Evolutionary conservation across 768 basidiomycete genomes (phyloP), one percentile per base, ranked within the genome.

Genomic region (Pleurotus citrinopileatus): DNA sequence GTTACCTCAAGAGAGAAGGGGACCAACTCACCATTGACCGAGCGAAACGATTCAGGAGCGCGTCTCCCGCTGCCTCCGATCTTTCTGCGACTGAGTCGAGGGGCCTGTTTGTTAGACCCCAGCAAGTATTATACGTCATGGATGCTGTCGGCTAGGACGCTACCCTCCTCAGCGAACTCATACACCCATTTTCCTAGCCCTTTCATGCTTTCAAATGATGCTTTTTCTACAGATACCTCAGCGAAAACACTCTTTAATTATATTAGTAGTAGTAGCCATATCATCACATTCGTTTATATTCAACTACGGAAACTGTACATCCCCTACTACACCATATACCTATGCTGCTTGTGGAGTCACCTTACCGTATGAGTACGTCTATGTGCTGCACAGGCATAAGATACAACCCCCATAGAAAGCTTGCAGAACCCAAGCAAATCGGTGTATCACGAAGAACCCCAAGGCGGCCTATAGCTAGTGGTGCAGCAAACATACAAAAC

Each of bases 51-150:
- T 84, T 91, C 69, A 71, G 91, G 56, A 76, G 90, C 60, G 82
- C 76, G 8, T 89, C 86, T 42, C 91, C 91, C 4, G 82, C 81
- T 0, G 81, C 63, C 60, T 83, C 69, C 68, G 87, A 70, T 67
- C 69, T 60, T 63, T 83, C 66, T 13, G 76, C 67, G 27, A 66
- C 70, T 56, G 78, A 93, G 69, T 80, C 84, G 0, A 68, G 90
- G 59, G 91, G 91, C 1, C 63, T 94, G 42, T 94, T 94, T 62
- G 90, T 94, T 43, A 72, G 91, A 52, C 91, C 91, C 3, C 87
- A 90, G 68, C 90, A 92, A 65, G 89, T 93, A 53, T 72, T 94
- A 51, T 92, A 93, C 64, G 91, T 94, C 25, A 83, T 93, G 28
- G 89, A 91, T 65, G 91, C 91, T 29, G 83, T 89, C 37, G 89